Evolutionary conservation across 2,329 filamentous ascomycete species (phyloP).

Genomic region (Dactylella cylindrospora): DNA sequence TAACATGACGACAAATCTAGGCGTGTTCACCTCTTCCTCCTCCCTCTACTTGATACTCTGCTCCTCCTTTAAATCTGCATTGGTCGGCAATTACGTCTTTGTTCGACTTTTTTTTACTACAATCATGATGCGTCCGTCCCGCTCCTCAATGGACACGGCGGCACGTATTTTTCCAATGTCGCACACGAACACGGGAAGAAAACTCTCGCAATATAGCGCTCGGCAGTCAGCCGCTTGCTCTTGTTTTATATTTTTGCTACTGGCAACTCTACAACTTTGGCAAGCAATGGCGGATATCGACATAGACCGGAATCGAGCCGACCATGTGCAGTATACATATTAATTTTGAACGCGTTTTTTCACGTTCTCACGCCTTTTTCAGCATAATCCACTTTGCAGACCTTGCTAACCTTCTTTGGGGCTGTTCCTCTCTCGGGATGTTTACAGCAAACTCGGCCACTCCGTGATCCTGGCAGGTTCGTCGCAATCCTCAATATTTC

Average conservation of each 20-base stretch:
- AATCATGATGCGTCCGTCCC: no score
- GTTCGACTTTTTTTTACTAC: no score
- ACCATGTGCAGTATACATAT: conserved; percentile 15
- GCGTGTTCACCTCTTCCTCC: conserved; percentile 43
- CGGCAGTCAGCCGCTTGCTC: conserved; percentile 31
- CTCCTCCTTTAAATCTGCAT: conserved; percentile 36
- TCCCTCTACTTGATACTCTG: conserved; percentile 36
- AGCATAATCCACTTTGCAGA: conserved; percentile 25
- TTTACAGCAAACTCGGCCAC: conserved; percentile 37
- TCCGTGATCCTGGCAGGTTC: conserved; percentile 24
- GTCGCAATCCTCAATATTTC: conserved; percentile 13
- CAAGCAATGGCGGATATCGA: conserved; percentile 9
- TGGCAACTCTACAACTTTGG: conserved; percentile 25
- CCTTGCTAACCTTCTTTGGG: conserved; percentile 42
- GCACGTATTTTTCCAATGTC: no score
- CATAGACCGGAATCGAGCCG: conserved; percentile 6
- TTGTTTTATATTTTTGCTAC: no score
- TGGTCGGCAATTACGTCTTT: conserved; percentile 36
- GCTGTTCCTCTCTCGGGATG: conserved; percentile 26
- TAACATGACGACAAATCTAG: conserved; percentile 23
- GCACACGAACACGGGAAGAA: no score
- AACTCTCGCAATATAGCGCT: conserved; percentile 34
- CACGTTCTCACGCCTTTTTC: conserved; percentile 11
- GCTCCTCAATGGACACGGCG: no score
- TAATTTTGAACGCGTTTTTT: conserved; percentile 25